A percentile compares a stretch with the other conserved stretches of the same genome.
Evolutionary conservation across 1,284 basidiomycete genomes (phyloP).

Genomic region (Thelephora terrestris): DNA sequence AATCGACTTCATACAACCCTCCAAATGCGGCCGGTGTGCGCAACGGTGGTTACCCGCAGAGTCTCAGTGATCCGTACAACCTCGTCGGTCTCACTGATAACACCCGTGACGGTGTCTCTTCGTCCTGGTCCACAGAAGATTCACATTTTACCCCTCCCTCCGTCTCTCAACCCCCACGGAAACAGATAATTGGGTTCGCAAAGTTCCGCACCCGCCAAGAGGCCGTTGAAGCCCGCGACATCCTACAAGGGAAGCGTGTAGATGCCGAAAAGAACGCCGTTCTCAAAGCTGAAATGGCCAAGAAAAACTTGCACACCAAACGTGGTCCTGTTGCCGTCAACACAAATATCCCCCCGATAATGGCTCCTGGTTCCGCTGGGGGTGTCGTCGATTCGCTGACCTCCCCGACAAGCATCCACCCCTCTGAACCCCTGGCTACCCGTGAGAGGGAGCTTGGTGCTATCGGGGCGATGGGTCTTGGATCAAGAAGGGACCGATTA

Average conservation of each 20-base stretch:
- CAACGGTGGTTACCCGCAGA: constrained; percentile 7
- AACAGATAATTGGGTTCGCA: constrained; percentile 98
- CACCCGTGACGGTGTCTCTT: constrained; percentile 54
- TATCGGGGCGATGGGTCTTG: constrained; percentile 36
- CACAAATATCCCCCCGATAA: constrained; percentile 15
- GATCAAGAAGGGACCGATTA: constrained; percentile 22
- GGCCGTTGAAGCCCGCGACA: constrained; percentile 82
- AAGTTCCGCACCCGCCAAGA: constrained; percentile 87
- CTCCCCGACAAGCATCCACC: not conserved
- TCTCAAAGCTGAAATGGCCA: constrained; percentile 98
- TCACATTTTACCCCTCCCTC: constrained; percentile 27
- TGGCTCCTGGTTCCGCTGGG: constrained; percentile 19
- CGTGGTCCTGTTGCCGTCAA: constrained; percentile 61
- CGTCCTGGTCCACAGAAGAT: constrained; percentile 49
- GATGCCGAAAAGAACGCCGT: constrained; percentile 93
- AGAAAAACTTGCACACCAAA: constrained; percentile 98
- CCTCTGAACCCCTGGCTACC: constrained; percentile 26
- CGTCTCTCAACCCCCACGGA: constrained; percentile 50
- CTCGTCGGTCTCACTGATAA: constrained; percentile 67
- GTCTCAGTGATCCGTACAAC: constrained; percentile 62
- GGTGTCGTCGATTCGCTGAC: not conserved
- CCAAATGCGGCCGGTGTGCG: constrained; percentile 19
- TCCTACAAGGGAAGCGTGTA: constrained; percentile 83
- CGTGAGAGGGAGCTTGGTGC: constrained; percentile 41
- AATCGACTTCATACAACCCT: constrained; percentile 54